A percentile compares a stretch with the other conserved stretches of the same genome.
Conservation (phyloP, 1,139 yeast genomes). For the Fermentozyma sake region DNA sequence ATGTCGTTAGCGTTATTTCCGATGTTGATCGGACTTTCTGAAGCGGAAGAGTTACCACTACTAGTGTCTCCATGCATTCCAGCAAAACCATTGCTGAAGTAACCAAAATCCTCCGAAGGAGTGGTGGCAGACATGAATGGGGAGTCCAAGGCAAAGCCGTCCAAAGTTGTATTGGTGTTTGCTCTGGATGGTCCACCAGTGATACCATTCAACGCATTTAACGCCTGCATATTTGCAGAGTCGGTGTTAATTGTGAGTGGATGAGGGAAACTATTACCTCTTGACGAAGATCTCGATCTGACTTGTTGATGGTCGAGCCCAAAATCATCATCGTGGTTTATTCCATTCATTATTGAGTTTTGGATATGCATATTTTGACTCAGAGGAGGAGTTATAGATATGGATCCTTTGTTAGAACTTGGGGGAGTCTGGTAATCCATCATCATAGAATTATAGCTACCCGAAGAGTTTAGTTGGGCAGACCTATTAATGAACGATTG, state of each 20-base stretch:
- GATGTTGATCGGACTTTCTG: conserved; percentile 16
- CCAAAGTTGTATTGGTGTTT: conserved; percentile 1
- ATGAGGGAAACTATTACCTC: conserved; percentile 27
- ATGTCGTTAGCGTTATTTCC: conserved; percentile 11
- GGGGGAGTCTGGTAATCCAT: conserved; percentile 45
- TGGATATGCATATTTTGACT: conserved; percentile 9
- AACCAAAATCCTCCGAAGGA: conserved; percentile 35
- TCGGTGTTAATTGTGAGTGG: conserved; percentile 43
- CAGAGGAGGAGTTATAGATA: conserved; percentile 14
- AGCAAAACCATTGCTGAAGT: conserved; percentile 21
- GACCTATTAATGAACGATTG: conserved; percentile 35
- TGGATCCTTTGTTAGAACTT: conserved; percentile 32
- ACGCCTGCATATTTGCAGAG: conserved; percentile 23
- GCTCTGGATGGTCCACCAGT: conserved; percentile 2
- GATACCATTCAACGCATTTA: conserved; percentile 22
- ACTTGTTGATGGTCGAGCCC: conserved; percentile 10
- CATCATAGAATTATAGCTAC: conserved; percentile 31
- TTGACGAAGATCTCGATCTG: conserved; percentile 21
- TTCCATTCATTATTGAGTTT: conserved; percentile 14
- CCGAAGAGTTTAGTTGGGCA: conserved; percentile 10
- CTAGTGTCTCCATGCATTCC: not conserved
- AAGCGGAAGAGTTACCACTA: conserved; percentile 9
- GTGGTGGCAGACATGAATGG: conserved; percentile 43
- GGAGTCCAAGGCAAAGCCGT: conserved; percentile 34
- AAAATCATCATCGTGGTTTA: conserved; percentile 21